Base-by-base conservation (phyloP, 805 yeast species). In the Sugiyamaella qingdaonensis region DNA sequence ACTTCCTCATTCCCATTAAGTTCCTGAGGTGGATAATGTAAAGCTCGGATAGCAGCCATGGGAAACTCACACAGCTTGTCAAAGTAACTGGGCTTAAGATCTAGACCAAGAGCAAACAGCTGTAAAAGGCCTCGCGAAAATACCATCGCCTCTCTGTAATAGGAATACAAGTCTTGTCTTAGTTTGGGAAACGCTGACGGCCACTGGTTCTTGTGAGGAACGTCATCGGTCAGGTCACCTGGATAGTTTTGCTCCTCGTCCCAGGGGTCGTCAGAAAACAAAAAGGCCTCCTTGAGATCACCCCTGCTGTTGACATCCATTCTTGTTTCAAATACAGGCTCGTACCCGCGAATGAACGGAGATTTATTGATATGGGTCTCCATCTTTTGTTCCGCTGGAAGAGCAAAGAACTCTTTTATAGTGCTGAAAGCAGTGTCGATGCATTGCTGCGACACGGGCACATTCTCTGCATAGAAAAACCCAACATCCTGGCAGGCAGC, bases 1-100 rank as follows among this genome's bases (percentile, higher is more conserved):
- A 39, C 43, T 48, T 68, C 65, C 45, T 66, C 63, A 24, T 63
- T 61, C 3, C 63, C 68, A 2, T 58, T 50, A 18, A 64, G 60
- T 10, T 63, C 67, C 36, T 64, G 64, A 5, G 58, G 65, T 3
- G 72, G 68, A 44, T 72, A 72, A 51, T 69, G 74, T 13, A 70
- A 53, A 34, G 70, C 48, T 44, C 75, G 61, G 27, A 48, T 44
- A 18, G 54, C 54, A 24, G 62, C 55, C 49, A 31, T 51, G 48
- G 51, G 52, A 29, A 47, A 45, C 19, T 46, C 37, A 18, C 43
- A 45, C 32, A 37, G 21, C 10, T 50, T 33, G 2, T 46, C 36
- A 29, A 52, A 54, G 18, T 34, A 51, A 39, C 31, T 35, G 27
- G 35, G 49, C 4, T 34, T 35, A 5, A 54, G 29, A 13, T 51